A percentile compares a stretch with the other conserved stretches of the same genome.
Evolutionary conservation across 768 basidiomycete genomes (phyloP).

Genomic region (Floccularia luteovirens): DNA sequence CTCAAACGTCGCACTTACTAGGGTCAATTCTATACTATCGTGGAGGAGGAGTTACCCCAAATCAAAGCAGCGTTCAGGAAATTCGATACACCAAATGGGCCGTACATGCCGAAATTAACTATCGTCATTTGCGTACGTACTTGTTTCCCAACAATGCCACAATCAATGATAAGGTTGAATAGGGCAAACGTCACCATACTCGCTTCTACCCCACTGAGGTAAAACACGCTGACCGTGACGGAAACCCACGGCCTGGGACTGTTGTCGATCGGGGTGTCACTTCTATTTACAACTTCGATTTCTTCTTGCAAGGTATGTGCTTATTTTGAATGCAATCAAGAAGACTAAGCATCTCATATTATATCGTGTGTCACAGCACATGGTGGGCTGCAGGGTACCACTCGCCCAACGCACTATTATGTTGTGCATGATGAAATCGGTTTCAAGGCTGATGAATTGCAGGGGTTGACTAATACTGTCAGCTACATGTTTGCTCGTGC

Average conservation of each 20-base stretch:
- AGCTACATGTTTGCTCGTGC: conserved; percentile 82
- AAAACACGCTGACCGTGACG: conserved; percentile 48
- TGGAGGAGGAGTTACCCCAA: conserved; percentile 55
- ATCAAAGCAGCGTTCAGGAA: conserved; percentile 53
- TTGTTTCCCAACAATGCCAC: conserved; percentile 16
- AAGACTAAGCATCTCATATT: background rate
- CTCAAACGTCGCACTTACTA: conserved; percentile 16
- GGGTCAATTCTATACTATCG: conserved; percentile 66
- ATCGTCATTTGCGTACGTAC: conserved; percentile 71
- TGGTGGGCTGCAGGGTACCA: conserved; percentile 67
- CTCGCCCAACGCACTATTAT: conserved; percentile 71
- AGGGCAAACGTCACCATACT: conserved; percentile 46
- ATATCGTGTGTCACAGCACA: conserved; percentile 37
- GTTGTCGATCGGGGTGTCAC: conserved; percentile 79
- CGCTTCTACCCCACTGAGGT: conserved; percentile 58
- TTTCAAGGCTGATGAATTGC: conserved; percentile 63
- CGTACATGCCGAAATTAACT: conserved; percentile 50
- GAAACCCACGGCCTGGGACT: conserved; percentile 73
- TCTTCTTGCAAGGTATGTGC: conserved; percentile 54
- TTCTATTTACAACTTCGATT: conserved; percentile 57
- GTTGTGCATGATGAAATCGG: conserved; percentile 75
- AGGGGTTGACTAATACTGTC: conserved; percentile 60
- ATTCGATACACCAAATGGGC: conserved; percentile 28
- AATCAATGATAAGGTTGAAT: background rate
- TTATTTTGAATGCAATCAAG: background rate